A percentile compares a stretch with the other conserved stretches of the same genome.
phyloP scores from a whole-genome alignment of 225 moss, liverwort and hornwort species.

The Asterella californica region DNA sequence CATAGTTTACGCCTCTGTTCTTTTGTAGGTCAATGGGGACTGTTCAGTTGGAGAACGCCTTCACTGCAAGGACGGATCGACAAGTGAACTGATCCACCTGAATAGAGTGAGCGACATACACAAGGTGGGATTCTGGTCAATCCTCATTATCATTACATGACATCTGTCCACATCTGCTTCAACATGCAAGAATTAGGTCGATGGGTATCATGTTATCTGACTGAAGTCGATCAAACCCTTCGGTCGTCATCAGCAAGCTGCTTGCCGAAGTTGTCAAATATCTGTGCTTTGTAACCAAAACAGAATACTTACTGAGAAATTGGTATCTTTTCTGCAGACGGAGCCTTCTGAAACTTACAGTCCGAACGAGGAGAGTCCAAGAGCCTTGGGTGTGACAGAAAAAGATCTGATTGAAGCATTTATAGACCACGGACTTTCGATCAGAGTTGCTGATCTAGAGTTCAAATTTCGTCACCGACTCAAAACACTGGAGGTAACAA shows the following conservation, averaged over 20 bases:
- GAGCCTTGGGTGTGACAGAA: neutral
- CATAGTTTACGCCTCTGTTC: neutral
- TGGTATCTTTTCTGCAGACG: no score
- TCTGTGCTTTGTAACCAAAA: no score
- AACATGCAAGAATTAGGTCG: no score
- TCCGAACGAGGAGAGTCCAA: no score
- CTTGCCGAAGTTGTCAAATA: neutral
- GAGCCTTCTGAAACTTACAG: no score
- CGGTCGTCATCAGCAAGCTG: neutral
- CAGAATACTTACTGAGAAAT: no score
- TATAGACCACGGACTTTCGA: neutral
- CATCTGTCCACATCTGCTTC: no score
- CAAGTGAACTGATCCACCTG: neutral
- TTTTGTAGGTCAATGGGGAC: neutral
- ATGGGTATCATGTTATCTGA: neutral
- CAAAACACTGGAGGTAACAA: neutral
- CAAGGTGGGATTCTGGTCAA: neutral
- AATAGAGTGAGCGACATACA: neutral
- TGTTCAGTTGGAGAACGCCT: neutral
- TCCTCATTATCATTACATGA: no score
- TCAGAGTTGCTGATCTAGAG: neutral
- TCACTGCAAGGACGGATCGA: neutral
- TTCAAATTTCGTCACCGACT: neutral
- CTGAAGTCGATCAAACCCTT: neutral
- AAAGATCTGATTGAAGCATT: constrained; percentile 1